A percentile compares a stretch with the other conserved stretches of the same genome.
phyloP scores from a whole-genome alignment of 192 early-diverging fungal species.

The Phycomyces nitens region DNA sequence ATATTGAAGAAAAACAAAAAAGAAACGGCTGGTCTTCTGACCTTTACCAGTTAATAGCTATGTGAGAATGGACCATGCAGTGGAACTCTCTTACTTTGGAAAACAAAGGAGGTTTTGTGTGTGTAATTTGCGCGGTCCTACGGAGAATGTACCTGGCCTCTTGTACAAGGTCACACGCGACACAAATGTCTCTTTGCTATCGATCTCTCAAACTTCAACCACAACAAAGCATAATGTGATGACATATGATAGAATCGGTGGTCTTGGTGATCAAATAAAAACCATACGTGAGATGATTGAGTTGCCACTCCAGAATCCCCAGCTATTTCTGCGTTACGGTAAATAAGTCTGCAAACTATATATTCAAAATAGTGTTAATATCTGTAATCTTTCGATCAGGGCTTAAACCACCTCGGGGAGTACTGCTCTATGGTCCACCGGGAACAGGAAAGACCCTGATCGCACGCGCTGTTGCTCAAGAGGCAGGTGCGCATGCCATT shows the following conservation, averaged over 20 bases:
- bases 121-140: not conserved
- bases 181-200: conserved; percentile 22
- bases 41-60: conserved; percentile 39
- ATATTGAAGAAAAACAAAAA: not conserved
- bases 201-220: conserved; percentile 28
- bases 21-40: not conserved
- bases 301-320: conserved; percentile 64
- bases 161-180: conserved; percentile 13
- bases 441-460: conserved; percentile 97
- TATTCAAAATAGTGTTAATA: too few species aligned
- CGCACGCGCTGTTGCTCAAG: conserved; percentile 80
- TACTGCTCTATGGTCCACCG: conserved; percentile 63
- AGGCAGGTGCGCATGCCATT: conserved; percentile 70
- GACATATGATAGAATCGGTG: conserved; percentile 74
- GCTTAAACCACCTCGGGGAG: conserved; percentile 85
- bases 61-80: conserved; percentile 37
- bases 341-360: conserved; percentile 2
- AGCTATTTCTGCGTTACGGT: conserved; percentile 74
- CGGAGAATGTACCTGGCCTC: not conserved
- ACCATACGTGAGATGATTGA: conserved; percentile 85
- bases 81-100: conserved; percentile 60
- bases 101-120: conserved; percentile 43
- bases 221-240: conserved; percentile 21
- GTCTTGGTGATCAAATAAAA: conserved; percentile 67
- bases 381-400: conserved; percentile 33